Base-by-base conservation (phyloP, 108 stramenopile genomes). In the Nitzschia palea region DNA sequence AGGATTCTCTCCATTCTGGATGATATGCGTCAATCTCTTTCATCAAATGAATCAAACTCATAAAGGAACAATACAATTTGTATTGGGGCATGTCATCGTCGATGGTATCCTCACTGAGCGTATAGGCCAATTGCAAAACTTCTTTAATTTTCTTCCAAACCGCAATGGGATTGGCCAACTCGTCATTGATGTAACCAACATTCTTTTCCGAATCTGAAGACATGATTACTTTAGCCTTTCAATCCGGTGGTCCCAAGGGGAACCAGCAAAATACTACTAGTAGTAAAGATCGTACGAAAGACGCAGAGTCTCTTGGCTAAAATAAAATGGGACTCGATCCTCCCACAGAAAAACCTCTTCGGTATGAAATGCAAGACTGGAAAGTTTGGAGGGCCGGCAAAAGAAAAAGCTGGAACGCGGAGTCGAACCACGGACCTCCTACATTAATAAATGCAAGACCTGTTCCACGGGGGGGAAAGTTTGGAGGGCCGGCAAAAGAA, bases 371-470 rank as follows among this genome's bases (percentile, higher is more conserved):
- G n/a, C n/a, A n/a, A n/a, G n/a, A n/a, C n/a, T n/a, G n/a, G n/a
- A n/a, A n/a, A n/a, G n/a, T n/a, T n/a, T n/a, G n/a, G n/a, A n/a
- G n/a, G n/a, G n/a, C n/a, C n/a, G n/a, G n/a, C n/a, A 48, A 63
- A 27, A 12, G 14, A 26, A 27, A 50, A 62, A 71, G 70, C 70
- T 55, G 40, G 61, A 54, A 53, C 60, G 70, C 70, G 61, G 70
- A 62, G 28, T 71, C 70, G 70, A 71, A 71, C 70, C 61, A 71
- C 70, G 61, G 70, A 71, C 70, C 70, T 71, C 61, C 52, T 71
- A n/a, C n/a, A n/a, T n/a, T n/a, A n/a, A n/a, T n/a, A n/a, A n/a
- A n/a, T n/a, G n/a, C n/a, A n/a, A n/a, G n/a, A n/a, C n/a, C n/a
- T n/a, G n/a, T n/a, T n/a, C n/a, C n/a, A n/a, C n/a, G n/a, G n/a